phyloP scores from a whole-genome alignment of 208 protist species.

The Crithidia bombi region DNA sequence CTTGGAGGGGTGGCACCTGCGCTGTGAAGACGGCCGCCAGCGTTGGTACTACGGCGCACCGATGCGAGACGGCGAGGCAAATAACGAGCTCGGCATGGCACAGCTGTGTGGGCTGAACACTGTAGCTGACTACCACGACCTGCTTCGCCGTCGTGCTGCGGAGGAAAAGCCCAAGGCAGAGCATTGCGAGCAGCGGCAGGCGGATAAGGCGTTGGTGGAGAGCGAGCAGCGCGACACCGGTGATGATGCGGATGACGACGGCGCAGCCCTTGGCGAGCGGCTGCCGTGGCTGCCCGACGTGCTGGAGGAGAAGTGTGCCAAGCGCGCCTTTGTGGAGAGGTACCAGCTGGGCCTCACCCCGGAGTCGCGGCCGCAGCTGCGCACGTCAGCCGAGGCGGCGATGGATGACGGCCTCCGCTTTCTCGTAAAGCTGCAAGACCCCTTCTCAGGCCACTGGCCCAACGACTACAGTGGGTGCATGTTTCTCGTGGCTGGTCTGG shows the following conservation, averaged over 20 bases:
- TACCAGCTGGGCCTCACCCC: conserved; percentile 71
- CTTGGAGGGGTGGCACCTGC: conserved; percentile 76
- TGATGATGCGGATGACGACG: background rate
- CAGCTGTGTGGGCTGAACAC: conserved; percentile 54
- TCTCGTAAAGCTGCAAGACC: conserved; percentile 79
- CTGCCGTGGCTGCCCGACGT: conserved; percentile 37
- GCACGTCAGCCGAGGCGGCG: conserved; percentile 27
- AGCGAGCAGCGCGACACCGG: background rate
- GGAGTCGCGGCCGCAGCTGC: conserved; percentile 17
- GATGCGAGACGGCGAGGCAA: conserved; percentile 55
- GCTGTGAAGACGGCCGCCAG: conserved; percentile 89
- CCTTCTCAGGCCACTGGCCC: conserved; percentile 97
- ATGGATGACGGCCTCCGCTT: conserved; percentile 77
- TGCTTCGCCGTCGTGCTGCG: conserved; percentile 16
- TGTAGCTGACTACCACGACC: conserved; percentile 41
- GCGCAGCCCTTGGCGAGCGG: conserved; percentile 10
- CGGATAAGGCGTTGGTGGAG: background rate
- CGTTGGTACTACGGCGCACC: conserved; percentile 79
- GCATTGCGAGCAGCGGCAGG: background rate
- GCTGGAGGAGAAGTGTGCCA: conserved; percentile 41
- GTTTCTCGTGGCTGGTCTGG: conserved; percentile 93
- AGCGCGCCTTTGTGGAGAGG: conserved; percentile 60
- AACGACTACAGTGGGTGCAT: conserved; percentile 97
- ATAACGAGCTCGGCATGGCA: conserved; percentile 61
- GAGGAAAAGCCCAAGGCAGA: background rate